Base-by-base conservation (phyloP, 2,329 filamentous ascomycete genomes). In the Aspergillus chevalieri region DNA sequence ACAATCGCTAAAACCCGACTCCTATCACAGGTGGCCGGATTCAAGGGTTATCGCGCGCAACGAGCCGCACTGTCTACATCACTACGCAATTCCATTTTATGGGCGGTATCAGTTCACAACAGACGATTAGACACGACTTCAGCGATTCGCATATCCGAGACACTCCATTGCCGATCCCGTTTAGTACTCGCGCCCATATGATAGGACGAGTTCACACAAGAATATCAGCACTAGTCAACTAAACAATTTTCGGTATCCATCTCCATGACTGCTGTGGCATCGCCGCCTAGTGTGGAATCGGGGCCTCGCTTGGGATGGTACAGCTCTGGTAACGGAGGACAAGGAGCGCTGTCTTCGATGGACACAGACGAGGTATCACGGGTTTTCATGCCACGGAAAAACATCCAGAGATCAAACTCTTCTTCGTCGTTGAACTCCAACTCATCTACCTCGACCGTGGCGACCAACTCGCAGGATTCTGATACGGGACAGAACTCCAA, bases 351-450 rank as follows among this genome's bases (percentile, higher is more conserved):
- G 61, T 78, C 80, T 75, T 79, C 85, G 65, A 87, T 89, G 83
- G 88, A 86, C 73, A 75, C 84, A 68, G 89, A 95, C 75, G 89
- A 95, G 72, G 83, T 86, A 58, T 83, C 86, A 74, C 85, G 86
- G 70, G 91, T 95, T 81, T 89, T 94, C 69, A 85, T 88, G 80
- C 87, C 89, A 65, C 88, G 90, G 62, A 96, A 95, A 75, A 84
- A 80, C 65, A 79, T 89, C 53, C 88, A 92, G 69, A 84, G 92
- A 68, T 86, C 86, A 64, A 95, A 89, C 76, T 97, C 92, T 33
- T 93, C 89, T 51, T 95, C 90, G 3, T 95, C 91, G 43, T 78
- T 94, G 56, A 74, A 76, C 49, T 84, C 82, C 19, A 73, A 72
- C 49, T 73, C 76, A 30, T 87, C 88, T 45, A 81, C 75, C 38